Evolutionary conservation across 1,139 yeast species (phyloP).

Genomic region (Debaryomycetaceae sp.): DNA sequence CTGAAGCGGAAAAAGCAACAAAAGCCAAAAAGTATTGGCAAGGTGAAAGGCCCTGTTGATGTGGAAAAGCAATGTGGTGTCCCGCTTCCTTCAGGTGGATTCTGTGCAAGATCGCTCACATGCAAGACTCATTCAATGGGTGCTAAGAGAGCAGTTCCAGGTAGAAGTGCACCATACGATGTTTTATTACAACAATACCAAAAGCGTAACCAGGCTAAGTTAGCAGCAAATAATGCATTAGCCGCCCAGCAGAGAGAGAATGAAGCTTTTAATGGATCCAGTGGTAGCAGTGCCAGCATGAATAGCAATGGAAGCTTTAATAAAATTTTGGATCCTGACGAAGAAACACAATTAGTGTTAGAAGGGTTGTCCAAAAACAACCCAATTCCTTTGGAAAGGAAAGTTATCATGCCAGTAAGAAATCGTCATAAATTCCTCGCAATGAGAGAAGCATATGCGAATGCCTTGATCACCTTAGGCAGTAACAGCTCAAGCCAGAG

Average conservation of each 20-base stretch:
- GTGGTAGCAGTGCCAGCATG: slow-evolving; percentile 9
- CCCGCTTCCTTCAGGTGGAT: slow-evolving; percentile 84
- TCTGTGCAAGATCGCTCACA: slow-evolving; percentile 91
- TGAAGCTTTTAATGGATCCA: slow-evolving; percentile 38
- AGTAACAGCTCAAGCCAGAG: slow-evolving; percentile 15
- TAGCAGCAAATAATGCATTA: slow-evolving; percentile 77
- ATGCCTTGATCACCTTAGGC: slow-evolving; percentile 45
- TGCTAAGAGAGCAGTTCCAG: slow-evolving; percentile 91
- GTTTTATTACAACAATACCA: slow-evolving; percentile 84
- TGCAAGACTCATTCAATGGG: slow-evolving; percentile 99
- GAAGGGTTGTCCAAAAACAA: slow-evolving; percentile 84
- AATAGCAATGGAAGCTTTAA: slow-evolving; percentile 17
- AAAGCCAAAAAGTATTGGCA: slow-evolving; percentile 52
- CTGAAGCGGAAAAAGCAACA: slow-evolving; percentile 41
- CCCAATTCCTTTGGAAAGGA: slow-evolving; percentile 80
- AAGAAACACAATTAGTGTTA: slow-evolving; percentile 88
- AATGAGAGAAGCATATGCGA: slow-evolving; percentile 80
- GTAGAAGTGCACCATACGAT: slow-evolving; percentile 91
- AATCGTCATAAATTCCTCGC: slow-evolving; percentile 70
- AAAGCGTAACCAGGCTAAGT: slow-evolving; percentile 85
- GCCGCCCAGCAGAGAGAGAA: slow-evolving; percentile 50
- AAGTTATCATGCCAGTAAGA: slow-evolving; percentile 67
- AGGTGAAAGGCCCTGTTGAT: slow-evolving; percentile 80
- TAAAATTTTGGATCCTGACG: slow-evolving; percentile 64
- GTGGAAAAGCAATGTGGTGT: slow-evolving; percentile 98